phyloP scores from a whole-genome alignment of 1,284 basidiomycete genomes.

The Mrakiaceae sp. region DNA sequence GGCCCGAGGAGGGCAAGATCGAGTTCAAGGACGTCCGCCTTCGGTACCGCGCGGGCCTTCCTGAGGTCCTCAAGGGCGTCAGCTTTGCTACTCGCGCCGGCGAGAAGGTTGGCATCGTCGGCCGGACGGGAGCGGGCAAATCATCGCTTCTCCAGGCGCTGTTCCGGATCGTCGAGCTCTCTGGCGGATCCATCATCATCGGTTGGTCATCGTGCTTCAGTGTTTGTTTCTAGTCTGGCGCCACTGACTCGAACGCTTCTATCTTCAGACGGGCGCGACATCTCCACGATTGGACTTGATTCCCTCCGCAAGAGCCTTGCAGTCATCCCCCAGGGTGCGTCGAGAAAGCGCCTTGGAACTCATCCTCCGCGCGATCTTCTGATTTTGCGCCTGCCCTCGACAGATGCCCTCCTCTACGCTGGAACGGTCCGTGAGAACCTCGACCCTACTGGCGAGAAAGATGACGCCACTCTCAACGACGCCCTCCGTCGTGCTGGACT shows the following conservation, averaged over 20 bases:
- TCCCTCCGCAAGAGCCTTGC: slow-evolving; percentile 49
- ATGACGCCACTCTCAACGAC: slow-evolving; percentile 42
- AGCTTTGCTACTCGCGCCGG: slow-evolving; percentile 49
- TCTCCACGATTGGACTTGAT: slow-evolving; percentile 46
- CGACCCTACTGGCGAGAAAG: slow-evolving; percentile 43
- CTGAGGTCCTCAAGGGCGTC: slow-evolving; percentile 52
- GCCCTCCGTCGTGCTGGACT: slow-evolving; percentile 42
- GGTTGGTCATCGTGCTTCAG: too few relatives aligned
- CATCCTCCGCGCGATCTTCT: background rate
- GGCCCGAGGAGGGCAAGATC: slow-evolving; percentile 51
- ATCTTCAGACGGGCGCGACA: slow-evolving; percentile 42
- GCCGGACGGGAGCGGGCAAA: slow-evolving; percentile 48
- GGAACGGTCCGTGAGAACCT: slow-evolving; percentile 25
- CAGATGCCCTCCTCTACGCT: slow-evolving; percentile 28
- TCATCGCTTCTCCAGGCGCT: slow-evolving; percentile 49
- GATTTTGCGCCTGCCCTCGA: background rate
- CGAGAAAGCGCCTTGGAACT: too few relatives aligned
- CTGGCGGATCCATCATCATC: slow-evolving; percentile 50
- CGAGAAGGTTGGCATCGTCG: slow-evolving; percentile 42
- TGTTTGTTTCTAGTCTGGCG: too few relatives aligned
- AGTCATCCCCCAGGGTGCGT: slow-evolving; percentile 40
- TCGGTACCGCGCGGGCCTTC: slow-evolving; percentile 52
- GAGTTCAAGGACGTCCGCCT: slow-evolving; percentile 49
- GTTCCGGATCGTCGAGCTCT: slow-evolving; percentile 57
- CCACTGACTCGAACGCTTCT: too few relatives aligned